Evolutionary conservation across 148 eudicot genomes (phyloP), one percentile per base, ranked within the genome.

Genomic region (Fagopyrum homotropicum): DNA sequence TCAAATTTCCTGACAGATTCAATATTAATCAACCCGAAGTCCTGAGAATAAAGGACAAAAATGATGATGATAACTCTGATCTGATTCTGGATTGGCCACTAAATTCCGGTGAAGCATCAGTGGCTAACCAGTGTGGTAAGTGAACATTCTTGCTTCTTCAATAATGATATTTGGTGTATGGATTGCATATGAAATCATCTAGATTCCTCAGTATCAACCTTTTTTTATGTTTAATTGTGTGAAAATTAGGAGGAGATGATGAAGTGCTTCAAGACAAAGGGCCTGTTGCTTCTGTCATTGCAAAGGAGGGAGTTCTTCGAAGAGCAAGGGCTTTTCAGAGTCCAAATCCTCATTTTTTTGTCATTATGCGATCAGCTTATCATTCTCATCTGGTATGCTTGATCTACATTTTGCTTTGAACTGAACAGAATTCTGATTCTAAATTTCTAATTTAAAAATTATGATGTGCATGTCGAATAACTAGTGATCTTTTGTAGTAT

Each of bases 311-410:
- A 64, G 46, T 64, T 40, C 70, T 64, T 12, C 70, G 45, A 64
- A 64, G 70, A 64, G 70, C 70, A 40, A 64, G 19, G 12, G 45
- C 19, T 3, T 64, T 64, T 64, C 70, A 64, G 6, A 64, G 70
- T n/a, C 17, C 70, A 64, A 35, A 64, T 64, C 70, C 70, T 35
- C 70, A 64, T 15, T 64, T 64, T 64, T 35, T 35, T 40, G 70
- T 64, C 46, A 9, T 64, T 11, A 64, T 64, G 70, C 70, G 70
- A 64, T 64, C 70, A 40, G 70, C 70, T 64, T 64, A 64, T 64
- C 70, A 64, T 64, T 64, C 19, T 64, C 70, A 64, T 14, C 2
- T 64, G 70, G 70, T 64, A 64, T 22, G 70, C n/a, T 8, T 64
- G 46, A 40, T 35, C 47, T 64, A 40, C 70, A 64, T 40, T 10